Evolutionary conservation across 345 rosid genomes (phyloP), one percentile per base, ranked within the genome.

Genomic region (Kandelia obovata): DNA sequence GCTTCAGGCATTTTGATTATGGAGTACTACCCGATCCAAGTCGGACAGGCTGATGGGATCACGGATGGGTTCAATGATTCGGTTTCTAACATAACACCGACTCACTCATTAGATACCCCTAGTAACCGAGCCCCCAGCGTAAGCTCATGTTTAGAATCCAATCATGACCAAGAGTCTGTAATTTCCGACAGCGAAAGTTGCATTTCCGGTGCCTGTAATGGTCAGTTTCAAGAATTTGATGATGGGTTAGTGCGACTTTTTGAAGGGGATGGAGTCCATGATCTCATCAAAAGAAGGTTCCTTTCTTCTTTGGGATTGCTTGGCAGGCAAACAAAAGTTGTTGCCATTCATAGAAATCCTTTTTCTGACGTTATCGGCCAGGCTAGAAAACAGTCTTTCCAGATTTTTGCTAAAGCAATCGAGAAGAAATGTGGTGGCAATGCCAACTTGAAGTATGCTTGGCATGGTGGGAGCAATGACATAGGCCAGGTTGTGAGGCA

Each of bases 181-280:
- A 37, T 84, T 26, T 89, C 89, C 1, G 90, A 89, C 69, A 67
- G 87, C 61, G 96, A 85, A 74, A 90, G 93, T 69, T 35, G 69
- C 7, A 75, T 79, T 70, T 80, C 84, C 1, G 77, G 77, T 4
- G 64, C 77, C 7, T 16, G 20, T 34, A 34, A 5, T 10, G 64
- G 58, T 55, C 73, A 16, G 1, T 21, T 61, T 26, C 65, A 72
- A 0, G 53, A 64, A 62, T 65, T 71, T 1, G 66, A 39, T 5
- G 62, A 63, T 2, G 84, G 85, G 5, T 69, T 87, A 62, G 32
- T 80, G 19, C 79, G 74, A 26, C 62, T 90, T 51, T 60, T 59
- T 23, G 79, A 85, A 61, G 96, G 86, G 34, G 89, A 89, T 32
- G 67, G 70, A 58, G 84, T 78, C 26, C 69, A 83, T 62, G 87